Conservation (phyloP, 257 asterid species). For the Craterostigma plantagineum region DNA sequence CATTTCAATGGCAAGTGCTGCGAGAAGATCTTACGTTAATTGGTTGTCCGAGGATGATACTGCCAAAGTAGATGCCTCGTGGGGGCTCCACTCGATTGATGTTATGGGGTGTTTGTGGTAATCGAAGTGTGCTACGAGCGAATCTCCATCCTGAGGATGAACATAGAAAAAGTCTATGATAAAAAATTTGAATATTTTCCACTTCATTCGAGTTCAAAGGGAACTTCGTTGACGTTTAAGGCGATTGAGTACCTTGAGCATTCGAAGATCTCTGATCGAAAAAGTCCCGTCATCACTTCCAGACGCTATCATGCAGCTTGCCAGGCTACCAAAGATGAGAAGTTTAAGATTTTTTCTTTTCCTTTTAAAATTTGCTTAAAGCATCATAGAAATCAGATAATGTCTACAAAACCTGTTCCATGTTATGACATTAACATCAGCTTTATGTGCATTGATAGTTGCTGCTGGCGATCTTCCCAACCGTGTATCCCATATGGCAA, state of each 20-base stretch:
- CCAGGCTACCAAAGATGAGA: slow-evolving; percentile 33
- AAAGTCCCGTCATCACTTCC: slow-evolving; percentile 95
- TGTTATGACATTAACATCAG: slow-evolving; percentile 91
- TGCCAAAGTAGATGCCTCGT: slow-evolving; percentile 85
- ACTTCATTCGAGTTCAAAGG: too few species aligned
- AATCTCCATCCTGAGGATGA: slow-evolving; percentile 44
- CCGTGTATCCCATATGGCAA: slow-evolving; percentile 86
- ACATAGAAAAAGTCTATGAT: too few species aligned
- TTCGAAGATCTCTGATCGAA: slow-evolving; percentile 72
- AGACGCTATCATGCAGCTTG: slow-evolving; percentile 88
- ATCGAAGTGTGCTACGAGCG: slow-evolving; percentile 63
- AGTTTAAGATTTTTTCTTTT: neutral
- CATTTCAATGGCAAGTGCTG: neutral
- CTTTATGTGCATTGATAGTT: slow-evolving; percentile 58
- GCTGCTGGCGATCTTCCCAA: slow-evolving; percentile 64
- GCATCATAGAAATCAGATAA: neutral
- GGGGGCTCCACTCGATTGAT: slow-evolving; percentile 96
- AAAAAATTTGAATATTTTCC: too few species aligned
- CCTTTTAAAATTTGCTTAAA: too few species aligned
- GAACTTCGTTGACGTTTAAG: too few species aligned
- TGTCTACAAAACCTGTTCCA: slow-evolving; percentile 65
- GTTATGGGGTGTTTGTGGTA: slow-evolving; percentile 92
- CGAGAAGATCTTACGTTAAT: slow-evolving; percentile 37
- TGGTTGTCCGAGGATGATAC: slow-evolving; percentile 80
- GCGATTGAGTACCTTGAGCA: slow-evolving; percentile 41